Conservation (phyloP, 371 early-diverging fungal genomes). For the Conidiobolus incongruus region DNA sequence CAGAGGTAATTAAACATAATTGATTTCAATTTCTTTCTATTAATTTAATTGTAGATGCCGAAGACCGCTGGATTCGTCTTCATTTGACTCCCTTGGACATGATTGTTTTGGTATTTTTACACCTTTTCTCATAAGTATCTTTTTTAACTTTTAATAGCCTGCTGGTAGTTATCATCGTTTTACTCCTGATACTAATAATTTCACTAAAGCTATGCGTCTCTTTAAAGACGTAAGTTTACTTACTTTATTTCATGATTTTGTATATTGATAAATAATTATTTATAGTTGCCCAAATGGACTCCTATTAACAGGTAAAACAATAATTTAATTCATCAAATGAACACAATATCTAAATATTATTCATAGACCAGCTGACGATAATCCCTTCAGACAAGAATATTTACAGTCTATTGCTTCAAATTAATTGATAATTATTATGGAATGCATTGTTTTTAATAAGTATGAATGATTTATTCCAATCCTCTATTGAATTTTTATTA, state of each 20-base stretch:
- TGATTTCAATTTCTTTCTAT: background rate
- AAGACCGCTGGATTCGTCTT: conserved; percentile 83
- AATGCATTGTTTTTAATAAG: too few species aligned
- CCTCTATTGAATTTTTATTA: too few species aligned
- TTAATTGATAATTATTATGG: too few species aligned
- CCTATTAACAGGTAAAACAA: conserved; percentile 58
- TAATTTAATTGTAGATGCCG: conserved; percentile 17
- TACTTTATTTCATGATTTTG: background rate
- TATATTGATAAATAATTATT: background rate
- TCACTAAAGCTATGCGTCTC: conserved; percentile 76
- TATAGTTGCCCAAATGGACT: conserved; percentile 67
- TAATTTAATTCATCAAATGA: background rate
- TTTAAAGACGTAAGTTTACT: conserved; percentile 45
- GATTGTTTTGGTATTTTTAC: conserved; percentile 61
- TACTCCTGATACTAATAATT: conserved; percentile 64
- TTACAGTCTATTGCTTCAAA: conserved; percentile 9
- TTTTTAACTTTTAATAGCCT: conserved; percentile 31
- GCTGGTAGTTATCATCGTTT: conserved; percentile 94
- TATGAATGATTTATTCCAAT: too few species aligned
- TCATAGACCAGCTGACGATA: conserved; percentile 15
- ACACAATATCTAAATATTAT: background rate
- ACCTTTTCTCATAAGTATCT: too few species aligned
- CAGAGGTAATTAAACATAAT: conserved; percentile 15
- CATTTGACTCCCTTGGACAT: conserved; percentile 48
- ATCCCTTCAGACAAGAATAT: conserved; percentile 13